These are phyloP conservation scores for Chenopodium berlandieri DNA, from an alignment of 148 eudicot genomes.

Conservation along the genomic window DNA sequence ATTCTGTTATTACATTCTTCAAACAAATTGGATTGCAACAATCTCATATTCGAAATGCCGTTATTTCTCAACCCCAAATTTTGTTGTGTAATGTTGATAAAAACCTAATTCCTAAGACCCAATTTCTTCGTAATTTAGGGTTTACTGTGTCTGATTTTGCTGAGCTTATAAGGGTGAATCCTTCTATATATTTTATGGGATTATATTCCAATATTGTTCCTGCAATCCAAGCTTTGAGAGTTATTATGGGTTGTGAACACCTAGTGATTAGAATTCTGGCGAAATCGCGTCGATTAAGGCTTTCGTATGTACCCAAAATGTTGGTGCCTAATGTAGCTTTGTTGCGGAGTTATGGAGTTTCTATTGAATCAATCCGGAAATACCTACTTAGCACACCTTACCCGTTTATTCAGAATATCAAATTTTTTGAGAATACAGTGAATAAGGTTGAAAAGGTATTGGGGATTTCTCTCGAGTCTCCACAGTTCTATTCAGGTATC, in stretches of 20 bases:
- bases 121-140: constrained; percentile 30
- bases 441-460: constrained; percentile 20
- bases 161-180: background rate
- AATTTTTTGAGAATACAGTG: background rate
- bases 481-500: constrained; percentile 28
- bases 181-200: background rate
- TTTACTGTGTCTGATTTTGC: constrained; percentile 15
- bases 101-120: constrained; percentile 16
- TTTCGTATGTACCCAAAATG: background rate
- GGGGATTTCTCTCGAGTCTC: constrained; percentile 26
- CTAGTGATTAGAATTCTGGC: constrained; percentile 5
- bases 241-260: constrained; percentile 12
- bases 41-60: constrained; percentile 29
- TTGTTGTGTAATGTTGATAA: constrained; percentile 29
- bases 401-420: background rate
- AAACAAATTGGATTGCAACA: constrained; percentile 23
- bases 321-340: constrained; percentile 22
- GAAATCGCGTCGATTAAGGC: background rate
- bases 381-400: background rate
- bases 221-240: background rate
- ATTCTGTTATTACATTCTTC: constrained; percentile 28
- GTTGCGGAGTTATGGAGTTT: constrained; percentile 13
- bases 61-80: constrained; percentile 20
- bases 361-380: constrained; percentile 11
- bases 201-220: constrained; percentile 9